Base-by-base conservation (phyloP, 1,284 basidiomycete genomes). In the Afroboletus lepidellus region DNA sequence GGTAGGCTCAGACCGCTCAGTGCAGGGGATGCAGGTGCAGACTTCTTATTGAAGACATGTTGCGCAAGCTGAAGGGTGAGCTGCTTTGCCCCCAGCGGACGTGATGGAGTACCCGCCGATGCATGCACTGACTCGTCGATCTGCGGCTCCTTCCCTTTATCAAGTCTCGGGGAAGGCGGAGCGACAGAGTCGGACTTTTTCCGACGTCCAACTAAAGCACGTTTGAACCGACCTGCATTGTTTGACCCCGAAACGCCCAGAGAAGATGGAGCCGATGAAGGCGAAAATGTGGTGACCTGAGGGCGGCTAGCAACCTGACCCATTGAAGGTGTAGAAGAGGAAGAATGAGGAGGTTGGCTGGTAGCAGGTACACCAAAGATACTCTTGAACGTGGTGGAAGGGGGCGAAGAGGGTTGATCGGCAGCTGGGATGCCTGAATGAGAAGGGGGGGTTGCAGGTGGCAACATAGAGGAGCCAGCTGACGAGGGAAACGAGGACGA, bases 131-230 rank as follows among this genome's bases (percentile, higher is more conserved):
- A 55, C 33, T 60, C 60, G 21, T 67, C 62, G 30, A 57, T 43
- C 48, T 60, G 63, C 8, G 52, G 51, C 24, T 61, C 63, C 48
- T 61, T 63, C 29, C 57, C 65, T 51, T 66, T 72, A 55, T 64
- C 64, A 48, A 63, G 70, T 43, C 57, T 57, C 44, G 59, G 57
- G 33, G 61, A 59, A 49, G 59, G 63, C 62, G 57, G 59, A 23
- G 34, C 52, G 57, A 50, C 62, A 60, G 80, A 76, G 60, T 84
- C 81, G 9, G 82, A 79, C 65, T 83, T 84, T 74, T 85, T 88
- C 60, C 82, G 75, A 43, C 85, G 77, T 9, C 71, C 75, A 38
- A 69, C 80, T 61, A 87, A 83, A 18, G 80, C 84, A 51, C 84
- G 84, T 60, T 81, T 84, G 54, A 89, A 70, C 62, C 78, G 80